Evolutionary conservation across 2,329 filamentous ascomycete species (phyloP).

Genomic region (Allantophomopsis cytisporea): DNA sequence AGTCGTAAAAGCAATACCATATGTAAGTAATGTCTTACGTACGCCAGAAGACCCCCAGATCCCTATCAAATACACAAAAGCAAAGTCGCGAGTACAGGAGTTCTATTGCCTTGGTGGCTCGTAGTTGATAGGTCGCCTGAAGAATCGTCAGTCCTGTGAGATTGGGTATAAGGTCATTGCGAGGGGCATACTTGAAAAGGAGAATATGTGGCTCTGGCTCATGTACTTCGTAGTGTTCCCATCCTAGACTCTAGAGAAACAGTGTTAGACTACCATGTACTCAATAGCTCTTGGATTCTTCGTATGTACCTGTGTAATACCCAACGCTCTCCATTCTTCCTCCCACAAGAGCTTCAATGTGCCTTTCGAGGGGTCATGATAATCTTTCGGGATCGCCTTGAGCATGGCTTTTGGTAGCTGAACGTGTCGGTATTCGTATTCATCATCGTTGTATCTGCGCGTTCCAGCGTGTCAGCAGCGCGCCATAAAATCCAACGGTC

Average conservation of each 20-base stretch:
- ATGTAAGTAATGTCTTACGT: conserved; percentile 12
- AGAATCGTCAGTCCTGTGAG: conserved; percentile 4
- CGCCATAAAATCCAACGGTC: neutral
- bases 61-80: conserved; percentile 6
- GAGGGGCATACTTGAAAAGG: conserved; percentile 78
- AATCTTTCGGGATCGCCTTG: conserved; percentile 89
- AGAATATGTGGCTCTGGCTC: conserved; percentile 97
- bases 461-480: conserved; percentile 7
- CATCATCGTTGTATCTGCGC: conserved; percentile 75
- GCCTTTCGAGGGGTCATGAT: conserved; percentile 78
- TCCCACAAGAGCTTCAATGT: conserved; percentile 96
- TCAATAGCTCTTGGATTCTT: neutral
- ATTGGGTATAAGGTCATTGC: neutral
- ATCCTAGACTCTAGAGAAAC: conserved; percentile 68
- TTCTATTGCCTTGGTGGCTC: conserved; percentile 12
- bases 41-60: conserved; percentile 7
- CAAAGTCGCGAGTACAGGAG: conserved; percentile 7
- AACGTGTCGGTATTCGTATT: conserved; percentile 95
- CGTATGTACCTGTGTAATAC: conserved; percentile 77
- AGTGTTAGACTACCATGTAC: conserved; percentile 4
- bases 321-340: conserved; percentile 93
- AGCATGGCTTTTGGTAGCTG: conserved; percentile 97
- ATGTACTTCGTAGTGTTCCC: conserved; percentile 99
- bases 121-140: conserved; percentile 17
- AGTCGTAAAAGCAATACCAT: conserved; percentile 17